These are phyloP conservation scores for Xanthoparmelia taractica DNA, from an alignment of 495 filamentous ascomycete genomes.

Conservation along the genomic window DNA sequence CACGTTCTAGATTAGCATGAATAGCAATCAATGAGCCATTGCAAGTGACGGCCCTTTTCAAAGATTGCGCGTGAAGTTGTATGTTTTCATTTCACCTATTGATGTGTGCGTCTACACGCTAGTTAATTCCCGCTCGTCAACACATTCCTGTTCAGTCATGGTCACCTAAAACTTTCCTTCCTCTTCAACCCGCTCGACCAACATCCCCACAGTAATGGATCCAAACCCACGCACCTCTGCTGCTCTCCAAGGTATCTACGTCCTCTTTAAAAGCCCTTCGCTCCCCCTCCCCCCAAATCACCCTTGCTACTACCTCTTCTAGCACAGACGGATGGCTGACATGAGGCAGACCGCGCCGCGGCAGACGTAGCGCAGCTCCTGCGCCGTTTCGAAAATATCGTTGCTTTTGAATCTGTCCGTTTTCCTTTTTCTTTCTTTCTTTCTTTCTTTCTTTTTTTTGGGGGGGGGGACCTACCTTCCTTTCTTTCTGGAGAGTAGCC, in stretches of 20 bases:
- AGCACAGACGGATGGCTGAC: slow-evolving; percentile 1
- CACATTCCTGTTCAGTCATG: background rate
- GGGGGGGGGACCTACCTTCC: too few species aligned
- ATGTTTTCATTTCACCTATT: too few species aligned
- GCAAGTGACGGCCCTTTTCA: background rate
- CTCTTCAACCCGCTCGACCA: background rate
- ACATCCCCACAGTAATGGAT: slow-evolving; percentile 16
- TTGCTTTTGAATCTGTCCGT: slow-evolving; percentile 49
- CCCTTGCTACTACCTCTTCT: background rate
- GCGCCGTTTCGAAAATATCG: slow-evolving; percentile 54
- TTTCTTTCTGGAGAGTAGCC: too few species aligned
- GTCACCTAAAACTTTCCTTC: background rate
- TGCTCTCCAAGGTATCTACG: slow-evolving; percentile 22
- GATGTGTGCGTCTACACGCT: too few species aligned
- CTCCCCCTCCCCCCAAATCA: background rate
- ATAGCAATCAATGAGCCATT: slow-evolving; percentile 11
- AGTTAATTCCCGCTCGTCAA: background rate
- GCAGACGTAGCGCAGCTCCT: slow-evolving; percentile 48
- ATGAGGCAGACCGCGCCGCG: slow-evolving; percentile 45
- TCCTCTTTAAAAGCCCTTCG: too few species aligned
- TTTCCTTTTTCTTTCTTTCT: too few species aligned
- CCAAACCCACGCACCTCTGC: slow-evolving; percentile 23
- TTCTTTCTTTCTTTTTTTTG: too few species aligned
- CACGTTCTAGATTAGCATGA: slow-evolving; percentile 11
- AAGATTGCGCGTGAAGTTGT: background rate